phyloP scores from a whole-genome alignment of 139 green algal species.

The Eudorina sp. region DNA sequence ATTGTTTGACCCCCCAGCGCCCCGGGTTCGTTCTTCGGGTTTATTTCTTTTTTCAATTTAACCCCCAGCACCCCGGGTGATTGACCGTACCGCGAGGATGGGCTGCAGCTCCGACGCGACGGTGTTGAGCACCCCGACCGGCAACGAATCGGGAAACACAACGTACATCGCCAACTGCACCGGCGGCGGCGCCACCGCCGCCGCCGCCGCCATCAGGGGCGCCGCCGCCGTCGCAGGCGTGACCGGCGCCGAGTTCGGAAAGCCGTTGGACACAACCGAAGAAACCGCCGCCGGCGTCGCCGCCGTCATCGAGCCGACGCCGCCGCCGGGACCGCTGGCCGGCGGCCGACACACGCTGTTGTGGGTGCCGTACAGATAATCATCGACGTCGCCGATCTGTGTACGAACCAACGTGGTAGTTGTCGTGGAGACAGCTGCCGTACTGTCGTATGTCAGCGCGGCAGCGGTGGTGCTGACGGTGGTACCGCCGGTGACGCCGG shows the following conservation, averaged over 20 bases:
- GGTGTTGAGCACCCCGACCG: not conserved
- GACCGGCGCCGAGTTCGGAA: not conserved
- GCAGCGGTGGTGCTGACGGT: not conserved
- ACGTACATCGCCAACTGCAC: constrained; percentile 1
- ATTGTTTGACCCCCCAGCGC: too few relatives aligned
- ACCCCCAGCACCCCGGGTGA: too few relatives aligned
- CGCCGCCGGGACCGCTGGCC: not conserved
- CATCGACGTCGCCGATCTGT: not conserved
- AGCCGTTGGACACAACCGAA: too few relatives aligned
- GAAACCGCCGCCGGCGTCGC: not conserved
- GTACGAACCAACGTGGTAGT: not conserved
- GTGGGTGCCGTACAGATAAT: not conserved
- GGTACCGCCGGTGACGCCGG: not conserved
- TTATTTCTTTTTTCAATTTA: too few relatives aligned
- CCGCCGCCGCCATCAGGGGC: not conserved
- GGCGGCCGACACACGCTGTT: not conserved
- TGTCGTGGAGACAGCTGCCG: not conserved
- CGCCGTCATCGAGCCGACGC: not conserved
- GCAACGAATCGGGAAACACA: not conserved
- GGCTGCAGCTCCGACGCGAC: constrained; percentile 2
- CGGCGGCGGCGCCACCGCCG: not conserved
- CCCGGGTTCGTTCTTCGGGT: too few relatives aligned
- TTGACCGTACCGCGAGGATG: not conserved
- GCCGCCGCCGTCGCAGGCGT: not conserved
- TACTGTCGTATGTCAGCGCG: not conserved